These are phyloP conservation scores for Cercospora beticola DNA, from an alignment of 2,329 filamentous ascomycete species.

Conservation along the genomic window DNA sequence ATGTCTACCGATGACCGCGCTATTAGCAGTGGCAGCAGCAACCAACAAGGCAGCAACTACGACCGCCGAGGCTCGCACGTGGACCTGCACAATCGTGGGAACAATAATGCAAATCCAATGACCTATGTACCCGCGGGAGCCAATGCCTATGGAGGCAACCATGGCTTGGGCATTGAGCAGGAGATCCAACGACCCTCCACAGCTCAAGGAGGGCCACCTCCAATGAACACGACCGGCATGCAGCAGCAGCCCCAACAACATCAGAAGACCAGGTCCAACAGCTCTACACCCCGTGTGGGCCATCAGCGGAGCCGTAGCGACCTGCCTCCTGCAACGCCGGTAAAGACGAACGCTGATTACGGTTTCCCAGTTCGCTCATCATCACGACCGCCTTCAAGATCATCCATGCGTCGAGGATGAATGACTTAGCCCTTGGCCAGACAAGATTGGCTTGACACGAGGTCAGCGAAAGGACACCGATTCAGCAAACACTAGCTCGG, in stretches of 20 bases:
- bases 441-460: background rate
- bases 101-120: conserved; percentile 25
- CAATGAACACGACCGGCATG: conserved; percentile 14
- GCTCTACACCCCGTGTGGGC: conserved; percentile 23
- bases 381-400: conserved; percentile 12
- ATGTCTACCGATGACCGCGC: conserved; percentile 22
- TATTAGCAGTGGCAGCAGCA: conserved; percentile 24
- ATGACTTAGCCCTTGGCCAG: background rate
- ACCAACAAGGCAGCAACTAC: conserved; percentile 20
- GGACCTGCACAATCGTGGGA: conserved; percentile 18
- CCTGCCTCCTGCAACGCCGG: conserved; percentile 20
- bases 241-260: conserved; percentile 9
- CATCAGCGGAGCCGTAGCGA: conserved; percentile 28
- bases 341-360: conserved; percentile 23
- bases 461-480: background rate
- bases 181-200: conserved; percentile 23
- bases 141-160: conserved; percentile 14
- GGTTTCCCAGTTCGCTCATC: conserved; percentile 18
- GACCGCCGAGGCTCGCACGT: conserved; percentile 16
- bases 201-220: conserved; percentile 19
- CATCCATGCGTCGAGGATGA: background rate
- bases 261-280: conserved; percentile 22
- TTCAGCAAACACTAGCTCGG: background rate
- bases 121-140: conserved; percentile 29
- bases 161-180: conserved; percentile 25